Evolutionary conservation across 768 basidiomycete species (phyloP).

Genomic region (Sistotremastrum suecicum): DNA sequence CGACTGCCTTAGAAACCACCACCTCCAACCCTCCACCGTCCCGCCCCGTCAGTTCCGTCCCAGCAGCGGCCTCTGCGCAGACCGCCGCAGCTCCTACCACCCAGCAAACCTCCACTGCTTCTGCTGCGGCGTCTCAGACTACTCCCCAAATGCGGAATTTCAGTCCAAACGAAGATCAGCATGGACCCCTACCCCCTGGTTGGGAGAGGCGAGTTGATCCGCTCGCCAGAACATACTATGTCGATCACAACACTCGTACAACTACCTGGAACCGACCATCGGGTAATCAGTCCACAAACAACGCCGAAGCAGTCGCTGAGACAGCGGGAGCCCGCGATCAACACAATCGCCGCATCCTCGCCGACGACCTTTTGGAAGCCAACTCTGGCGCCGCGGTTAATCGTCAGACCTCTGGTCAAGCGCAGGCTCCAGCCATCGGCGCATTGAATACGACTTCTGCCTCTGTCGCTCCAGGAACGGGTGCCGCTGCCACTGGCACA

Average conservation of each 20-base stretch:
- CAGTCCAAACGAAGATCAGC: conserved; percentile 91
- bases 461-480: conserved; percentile 15
- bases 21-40: conserved; percentile 12
- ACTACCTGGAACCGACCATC: conserved; percentile 97
- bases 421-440: conserved; percentile 17
- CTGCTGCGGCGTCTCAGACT: conserved; percentile 30
- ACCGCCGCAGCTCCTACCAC: conserved; percentile 10
- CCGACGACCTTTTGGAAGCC: conserved; percentile 74
- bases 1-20: conserved; percentile 12
- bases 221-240: conserved; percentile 91
- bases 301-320: conserved; percentile 54
- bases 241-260: conserved; percentile 94
- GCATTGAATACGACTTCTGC: conserved; percentile 25
- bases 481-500: conserved; percentile 52
- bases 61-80: conserved; percentile 10
- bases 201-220: conserved; percentile 99
- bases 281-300: conserved; percentile 59
- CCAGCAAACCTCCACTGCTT: conserved; percentile 17
- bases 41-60: conserved; percentile 16
- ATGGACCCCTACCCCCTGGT: conserved; percentile 75
- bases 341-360: conserved; percentile 71
- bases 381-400: conserved; percentile 23
- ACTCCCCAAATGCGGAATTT: conserved; percentile 63
- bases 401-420: conserved; percentile 15
- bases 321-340: conserved; percentile 79